Conservation (phyloP, 495 filamentous ascomycete genomes). For the Penicillium steckii region DNA sequence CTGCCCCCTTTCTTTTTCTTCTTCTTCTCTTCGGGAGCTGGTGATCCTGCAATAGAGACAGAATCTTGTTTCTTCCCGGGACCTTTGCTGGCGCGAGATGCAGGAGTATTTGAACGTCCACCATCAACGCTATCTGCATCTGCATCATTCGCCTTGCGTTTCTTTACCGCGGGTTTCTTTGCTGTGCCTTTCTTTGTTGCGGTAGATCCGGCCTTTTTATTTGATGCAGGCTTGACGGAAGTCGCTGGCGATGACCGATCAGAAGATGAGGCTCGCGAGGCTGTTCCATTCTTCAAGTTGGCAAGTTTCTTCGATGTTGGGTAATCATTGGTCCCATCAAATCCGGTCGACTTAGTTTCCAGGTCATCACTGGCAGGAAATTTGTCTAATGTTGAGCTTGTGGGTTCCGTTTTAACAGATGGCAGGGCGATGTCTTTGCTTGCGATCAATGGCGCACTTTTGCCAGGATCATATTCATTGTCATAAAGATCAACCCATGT, state of each 20-base stretch:
- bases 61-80: constrained; percentile 45
- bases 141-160: constrained; percentile 50
- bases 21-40: constrained; percentile 41
- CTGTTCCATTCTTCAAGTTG: constrained; percentile 37
- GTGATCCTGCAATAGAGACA: constrained; percentile 38
- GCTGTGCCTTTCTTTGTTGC: constrained; percentile 55
- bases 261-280: constrained; percentile 21
- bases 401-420: constrained; percentile 39
- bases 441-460: constrained; percentile 4
- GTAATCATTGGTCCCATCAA: constrained; percentile 36
- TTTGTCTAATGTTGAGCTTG: constrained; percentile 28
- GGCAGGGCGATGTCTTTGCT: constrained; percentile 20
- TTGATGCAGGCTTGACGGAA: constrained; percentile 28
- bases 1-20: constrained; percentile 23
- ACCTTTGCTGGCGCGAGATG: constrained; percentile 50
- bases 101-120: constrained; percentile 44
- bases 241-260: constrained; percentile 30
- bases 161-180: constrained; percentile 56
- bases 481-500: constrained; percentile 42
- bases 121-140: constrained; percentile 48
- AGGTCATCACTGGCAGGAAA: constrained; percentile 29
- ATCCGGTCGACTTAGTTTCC: constrained; percentile 23
- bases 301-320: constrained; percentile 42
- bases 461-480: constrained; percentile 12
- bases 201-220: constrained; percentile 36